phyloP scores from a whole-genome alignment of 306 rosid genomes.

The Neltuma alba region DNA sequence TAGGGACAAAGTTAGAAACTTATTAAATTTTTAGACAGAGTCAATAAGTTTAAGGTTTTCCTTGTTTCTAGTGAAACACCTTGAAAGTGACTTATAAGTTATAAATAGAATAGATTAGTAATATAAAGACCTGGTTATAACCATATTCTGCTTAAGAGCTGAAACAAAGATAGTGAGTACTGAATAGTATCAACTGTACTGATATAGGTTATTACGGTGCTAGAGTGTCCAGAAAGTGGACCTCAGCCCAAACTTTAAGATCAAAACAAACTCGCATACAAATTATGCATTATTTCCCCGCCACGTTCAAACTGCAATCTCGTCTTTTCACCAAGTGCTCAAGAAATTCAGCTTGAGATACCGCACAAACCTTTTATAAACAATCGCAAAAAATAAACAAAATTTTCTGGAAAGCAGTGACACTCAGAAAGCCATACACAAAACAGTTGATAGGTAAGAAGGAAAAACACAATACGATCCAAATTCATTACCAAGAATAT shows the following conservation, averaged over 20 bases:
- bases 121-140: too few relatives aligned
- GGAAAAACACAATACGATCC: neutral
- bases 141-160: too few relatives aligned
- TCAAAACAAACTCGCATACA: neutral
- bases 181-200: too few relatives aligned
- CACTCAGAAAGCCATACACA: neutral
- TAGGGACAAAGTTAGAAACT: too few relatives aligned
- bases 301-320: neutral
- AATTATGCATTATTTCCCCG: neutral
- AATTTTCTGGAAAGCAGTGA: neutral
- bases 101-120: too few relatives aligned
- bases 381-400: neutral
- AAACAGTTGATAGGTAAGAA: neutral
- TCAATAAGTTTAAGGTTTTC: too few relatives aligned
- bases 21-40: too few relatives aligned
- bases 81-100: too few relatives aligned
- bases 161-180: too few relatives aligned
- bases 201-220: neutral
- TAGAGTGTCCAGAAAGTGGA: neutral
- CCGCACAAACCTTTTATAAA: neutral
- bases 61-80: too few relatives aligned
- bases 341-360: neutral
- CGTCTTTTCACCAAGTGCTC: neutral
- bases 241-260: neutral
- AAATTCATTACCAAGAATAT: conserved; percentile 73